Percentiles rank a stretch among this genome's conserved stretches.
These are phyloP conservation scores for Suillus decipiens DNA, from an alignment of 768 basidiomycete genomes.

Conservation along the genomic window DNA sequence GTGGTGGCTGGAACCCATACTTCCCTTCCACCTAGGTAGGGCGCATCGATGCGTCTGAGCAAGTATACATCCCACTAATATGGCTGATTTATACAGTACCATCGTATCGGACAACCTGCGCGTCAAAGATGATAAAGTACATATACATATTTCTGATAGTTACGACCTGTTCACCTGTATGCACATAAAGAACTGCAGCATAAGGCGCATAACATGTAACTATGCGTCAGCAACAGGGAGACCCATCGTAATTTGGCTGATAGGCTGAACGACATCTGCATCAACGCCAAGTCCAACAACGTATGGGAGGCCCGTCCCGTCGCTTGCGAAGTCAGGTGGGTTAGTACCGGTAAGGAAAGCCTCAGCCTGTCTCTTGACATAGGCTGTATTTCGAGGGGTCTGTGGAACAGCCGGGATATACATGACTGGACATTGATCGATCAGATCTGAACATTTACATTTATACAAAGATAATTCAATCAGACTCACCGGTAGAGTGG, in stretches of 20 bases:
- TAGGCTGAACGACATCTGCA: conserved; percentile 37
- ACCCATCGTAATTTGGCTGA: conserved; percentile 47
- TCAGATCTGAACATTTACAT: conserved; percentile 1
- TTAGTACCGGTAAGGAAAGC: conserved; percentile 59
- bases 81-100: neutral
- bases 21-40: neutral
- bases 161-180: neutral
- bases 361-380: conserved; percentile 62
- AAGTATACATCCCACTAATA: neutral
- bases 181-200: neutral
- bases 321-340: conserved; percentile 71
- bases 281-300: conserved; percentile 41
- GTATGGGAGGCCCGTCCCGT: conserved; percentile 41
- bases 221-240: conserved; percentile 27
- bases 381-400: conserved; percentile 60
- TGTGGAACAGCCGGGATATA: conserved; percentile 76
- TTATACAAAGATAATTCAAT: neutral
- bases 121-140: neutral
- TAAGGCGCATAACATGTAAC: neutral
- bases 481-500: conserved; percentile 55
- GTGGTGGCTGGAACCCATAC: conserved; percentile 1
- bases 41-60: neutral
- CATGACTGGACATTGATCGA: conserved; percentile 50
- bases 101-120: neutral
- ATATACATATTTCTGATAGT: neutral